Base-by-base conservation (phyloP, 2,329 filamentous ascomycete genomes). In the Atkinsonella texensis region DNA sequence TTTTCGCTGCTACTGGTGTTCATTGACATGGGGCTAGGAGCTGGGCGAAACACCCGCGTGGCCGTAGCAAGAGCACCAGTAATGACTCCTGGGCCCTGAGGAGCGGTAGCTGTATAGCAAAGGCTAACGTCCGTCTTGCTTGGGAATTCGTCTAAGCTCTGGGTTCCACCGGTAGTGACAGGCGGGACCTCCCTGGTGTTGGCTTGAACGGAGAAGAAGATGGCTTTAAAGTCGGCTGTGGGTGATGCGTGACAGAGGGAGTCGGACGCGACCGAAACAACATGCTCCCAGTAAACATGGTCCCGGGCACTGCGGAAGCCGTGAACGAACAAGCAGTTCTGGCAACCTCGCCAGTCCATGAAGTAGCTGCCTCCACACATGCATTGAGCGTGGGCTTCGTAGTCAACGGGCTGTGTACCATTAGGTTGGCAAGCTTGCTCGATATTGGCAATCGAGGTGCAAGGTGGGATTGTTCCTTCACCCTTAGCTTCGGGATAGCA, bases 351-450 rank as follows among this genome's bases (percentile, higher is more conserved):
- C 69, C 70, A 73, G 53, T 72, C 68, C 31, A 54, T 39, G 59
- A 74, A 74, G 63, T 65, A 73, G 52, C 63, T 66, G 39, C 71
- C 68, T 10, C 59, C 59, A 60, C 72, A 75, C 63, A 73, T 69
- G 60, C 71, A 71, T 56, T 63, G 55, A 43, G 62, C 62, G 54
- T 68, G 63, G 20, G 56, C 62, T 42, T 58, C 53, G 49, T 53
- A 53, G 52, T 62, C 51, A 18, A 58, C 49, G 6, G 60, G 38
- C 4, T 56, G 47, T 2, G 59, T 63, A 45, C 62, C 61, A 46
- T 64, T 65, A 52, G 63, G 59, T 33, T 51, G 49, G 56, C 65
- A 69, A n/a, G 56, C 52, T 0, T 53, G 47, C 53, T 65, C 63
- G 48, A 68, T 64, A 50, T 53, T 58, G 48, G 53, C 52, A 48